A percentile compares a stretch with the other conserved stretches of the same genome.
Conservation (phyloP, 2,329 filamentous ascomycete species). For the Nigrospora osmanthi region DNA sequence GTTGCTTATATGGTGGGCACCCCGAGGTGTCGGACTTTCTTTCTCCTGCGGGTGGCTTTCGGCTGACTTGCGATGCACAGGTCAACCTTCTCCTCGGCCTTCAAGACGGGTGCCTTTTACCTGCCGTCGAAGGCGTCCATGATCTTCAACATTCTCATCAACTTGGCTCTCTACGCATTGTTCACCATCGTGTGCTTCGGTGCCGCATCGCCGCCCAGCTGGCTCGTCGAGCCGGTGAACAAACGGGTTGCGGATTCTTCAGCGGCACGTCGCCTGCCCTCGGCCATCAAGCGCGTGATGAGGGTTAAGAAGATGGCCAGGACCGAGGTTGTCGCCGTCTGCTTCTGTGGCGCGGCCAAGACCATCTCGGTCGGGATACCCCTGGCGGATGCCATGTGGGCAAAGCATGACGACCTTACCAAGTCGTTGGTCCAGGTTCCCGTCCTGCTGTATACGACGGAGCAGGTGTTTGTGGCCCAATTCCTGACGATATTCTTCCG, state of each 20-base stretch:
- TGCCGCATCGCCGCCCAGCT: slow-evolving; percentile 32
- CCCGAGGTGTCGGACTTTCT: too few relatives aligned
- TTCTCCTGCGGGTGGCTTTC: not conserved
- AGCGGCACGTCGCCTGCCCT: slow-evolving; percentile 16
- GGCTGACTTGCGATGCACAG: slow-evolving; percentile 35
- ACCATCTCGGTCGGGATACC: slow-evolving; percentile 65
- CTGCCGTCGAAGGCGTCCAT: slow-evolving; percentile 51
- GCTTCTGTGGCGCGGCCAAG: slow-evolving; percentile 68
- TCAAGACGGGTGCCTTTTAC: slow-evolving; percentile 54
- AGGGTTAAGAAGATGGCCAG: slow-evolving; percentile 45
- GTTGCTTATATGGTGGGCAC: slow-evolving; percentile 37
- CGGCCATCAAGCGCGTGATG: slow-evolving; percentile 22
- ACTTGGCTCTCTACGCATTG: slow-evolving; percentile 53
- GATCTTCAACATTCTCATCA: slow-evolving; percentile 60
- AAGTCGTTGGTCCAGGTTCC: slow-evolving; percentile 55
- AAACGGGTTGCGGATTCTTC: slow-evolving; percentile 22
- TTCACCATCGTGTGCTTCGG: slow-evolving; percentile 56
- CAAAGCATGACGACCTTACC: slow-evolving; percentile 41
- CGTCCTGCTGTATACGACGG: slow-evolving; percentile 53
- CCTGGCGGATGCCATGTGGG: slow-evolving; percentile 60
- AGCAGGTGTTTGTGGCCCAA: slow-evolving; percentile 34
- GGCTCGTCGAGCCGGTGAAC: slow-evolving; percentile 24
- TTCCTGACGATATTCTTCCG: slow-evolving; percentile 31
- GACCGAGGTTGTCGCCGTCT: slow-evolving; percentile 60
- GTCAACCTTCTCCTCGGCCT: slow-evolving; percentile 61